Percentiles rank a stretch among this genome's conserved stretches.
These are phyloP conservation scores for Scheffersomyces illinoinensis DNA, from an alignment of 1,139 yeast species.

Conservation along the genomic window DNA sequence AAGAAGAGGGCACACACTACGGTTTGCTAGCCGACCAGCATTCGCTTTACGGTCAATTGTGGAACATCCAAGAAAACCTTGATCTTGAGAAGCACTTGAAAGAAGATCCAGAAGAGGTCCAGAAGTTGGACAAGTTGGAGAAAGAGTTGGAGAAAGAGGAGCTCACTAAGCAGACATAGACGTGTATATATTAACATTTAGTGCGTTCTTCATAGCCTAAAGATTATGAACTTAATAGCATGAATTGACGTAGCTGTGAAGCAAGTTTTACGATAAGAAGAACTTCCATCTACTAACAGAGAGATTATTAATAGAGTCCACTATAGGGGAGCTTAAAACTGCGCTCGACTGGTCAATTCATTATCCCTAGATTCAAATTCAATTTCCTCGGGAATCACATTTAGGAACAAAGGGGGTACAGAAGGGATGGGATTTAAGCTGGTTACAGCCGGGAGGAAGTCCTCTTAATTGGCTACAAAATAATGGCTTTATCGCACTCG, in stretches of 20 bases:
- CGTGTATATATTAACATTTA: not conserved
- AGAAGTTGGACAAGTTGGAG: slow-evolving; percentile 1
- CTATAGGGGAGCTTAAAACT: too few species aligned
- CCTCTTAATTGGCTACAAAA: not conserved
- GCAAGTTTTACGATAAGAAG: too few species aligned
- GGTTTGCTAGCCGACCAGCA: slow-evolving; percentile 52
- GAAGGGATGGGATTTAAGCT: not conserved
- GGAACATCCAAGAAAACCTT: slow-evolving; percentile 90
- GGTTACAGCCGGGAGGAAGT: not conserved
- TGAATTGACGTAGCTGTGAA: too few species aligned
- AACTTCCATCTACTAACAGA: too few species aligned
- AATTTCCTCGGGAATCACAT: too few species aligned
- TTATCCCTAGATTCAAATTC: too few species aligned
- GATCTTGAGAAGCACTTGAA: slow-evolving; percentile 43
- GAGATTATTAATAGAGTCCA: too few species aligned
- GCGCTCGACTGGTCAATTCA: too few species aligned
- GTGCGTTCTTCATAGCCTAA: not conserved
- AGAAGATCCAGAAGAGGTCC: slow-evolving; percentile 2
- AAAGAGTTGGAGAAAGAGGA: not conserved
- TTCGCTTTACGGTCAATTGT: slow-evolving; percentile 73
- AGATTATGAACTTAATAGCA: too few species aligned
- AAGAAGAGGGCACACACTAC: slow-evolving; percentile 84
- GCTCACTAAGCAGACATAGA: not conserved
- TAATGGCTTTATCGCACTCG: not conserved
- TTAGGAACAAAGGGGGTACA: too few species aligned